Base-by-base conservation (phyloP, 2,329 filamentous ascomycete species). In the Cercospora berteroae region DNA sequence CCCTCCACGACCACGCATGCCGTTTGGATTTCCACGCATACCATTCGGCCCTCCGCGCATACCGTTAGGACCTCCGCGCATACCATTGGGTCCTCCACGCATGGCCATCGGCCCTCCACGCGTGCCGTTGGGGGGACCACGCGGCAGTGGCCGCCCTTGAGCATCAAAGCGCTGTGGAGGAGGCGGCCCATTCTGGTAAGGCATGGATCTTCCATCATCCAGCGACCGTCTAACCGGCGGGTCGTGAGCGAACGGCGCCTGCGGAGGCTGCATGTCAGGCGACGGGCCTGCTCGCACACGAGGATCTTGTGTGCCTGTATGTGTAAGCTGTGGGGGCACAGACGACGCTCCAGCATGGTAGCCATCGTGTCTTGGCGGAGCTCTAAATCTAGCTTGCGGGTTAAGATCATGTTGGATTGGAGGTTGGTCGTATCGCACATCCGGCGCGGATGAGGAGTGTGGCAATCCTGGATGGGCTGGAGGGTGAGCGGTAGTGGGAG, bases 181-280 rank as follows among this genome's bases (percentile, higher is more conserved):
- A 50, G 71, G 74, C 23, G 73, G 73, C 31, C 69, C 72, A 50
- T 69, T 73, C 5, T 73, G 70, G 39, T 73, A 66, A 29, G 74
- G 74, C 63, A 74, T 68, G 29, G 73, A 67, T 50, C 71, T 69
- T 5, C 68, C 69, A 67, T 76, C 74, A 33, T 77, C 75, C 59
- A 76, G 66, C 5, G 75, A 76, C 31, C 72, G 64, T 33, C 74
- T 64, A 16, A 67, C 68, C 9, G 52, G 67, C 6, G 67, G 67
- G 25, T 74, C 71, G 8, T 71, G 65, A 3, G 70, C 71, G 36
- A 70, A 74, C 2, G 72, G 72, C 12, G 73, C 71, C 50, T 70
- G 72, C 5, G 74, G 74, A 13, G 74, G 71, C 31, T 68, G 70
- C 58, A 71, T 65, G 20, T 20, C 48, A 25, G 44, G 60, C 9